Evolutionary conservation across 257 asterid species (phyloP), one percentile per base, ranked within the genome.

Genomic region (Rubia yunnanensis): DNA sequence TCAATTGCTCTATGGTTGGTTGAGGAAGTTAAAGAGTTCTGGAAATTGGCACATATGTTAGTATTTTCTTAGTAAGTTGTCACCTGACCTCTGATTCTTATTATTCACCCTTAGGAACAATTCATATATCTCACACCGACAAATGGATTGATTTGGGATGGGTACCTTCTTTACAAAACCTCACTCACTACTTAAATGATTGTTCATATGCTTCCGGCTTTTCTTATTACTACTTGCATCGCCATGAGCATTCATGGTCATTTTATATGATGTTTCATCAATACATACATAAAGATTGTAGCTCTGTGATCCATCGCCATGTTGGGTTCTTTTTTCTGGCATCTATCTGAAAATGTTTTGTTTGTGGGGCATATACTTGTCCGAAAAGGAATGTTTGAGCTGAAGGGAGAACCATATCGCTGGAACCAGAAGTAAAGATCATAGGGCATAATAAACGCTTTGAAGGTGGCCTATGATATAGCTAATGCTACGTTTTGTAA

Each of bases 361-460:
- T 56, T 56, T 56, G 18, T 26, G 32, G 32, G 48, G 27, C 32
- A 22, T 49, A 26, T 24, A 20, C 28, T 64, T 46, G 50, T 65
- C 62, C 26, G 32, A n/a, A 20, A 17, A 8, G 26, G 13, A 49
- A 49, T 44, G 34, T 24, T 17, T 61, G 73, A 60, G 44, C 35
- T 57, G 26, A 20, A 49, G 14, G 9, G 27, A n/a, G n/a, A n/a
- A 56, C 1, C 36, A 20, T 22, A 0, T 52, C 24, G 62, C 32
- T 60, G 68, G 68, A 70, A 50, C 22, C 13, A 53, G 20, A 17
- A 59, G 26, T 59, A 53, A n/a, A n/a, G n/a, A n/a, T n/a, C 13
- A 13, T 34, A 49, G 20, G 31, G 1, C 5, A 10, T 23, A 26
- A 3, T 31, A 18, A 18, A 65, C 69, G 15, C 13, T 9, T 44